Evolutionary conservation across 2,329 filamentous ascomycete genomes (phyloP).

Genomic region (Hymenoscyphus occultus): DNA sequence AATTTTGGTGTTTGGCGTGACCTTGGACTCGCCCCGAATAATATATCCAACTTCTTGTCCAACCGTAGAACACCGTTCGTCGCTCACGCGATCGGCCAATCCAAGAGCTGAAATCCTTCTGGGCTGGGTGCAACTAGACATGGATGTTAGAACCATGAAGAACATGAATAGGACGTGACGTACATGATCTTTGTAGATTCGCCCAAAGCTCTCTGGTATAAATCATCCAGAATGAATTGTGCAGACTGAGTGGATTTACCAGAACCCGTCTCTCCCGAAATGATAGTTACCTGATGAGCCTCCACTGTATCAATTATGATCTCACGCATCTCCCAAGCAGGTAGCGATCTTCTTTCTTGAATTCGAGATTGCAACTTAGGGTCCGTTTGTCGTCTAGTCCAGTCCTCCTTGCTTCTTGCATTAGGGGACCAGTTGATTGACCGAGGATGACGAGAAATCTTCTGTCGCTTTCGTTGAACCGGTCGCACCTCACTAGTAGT

Average conservation of each 20-base stretch:
- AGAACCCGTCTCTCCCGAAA: conserved; percentile 94
- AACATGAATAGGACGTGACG: conserved; percentile 6
- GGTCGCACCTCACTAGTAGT: conserved; percentile 52
- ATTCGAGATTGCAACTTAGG: conserved; percentile 73
- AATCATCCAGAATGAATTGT: conserved; percentile 90
- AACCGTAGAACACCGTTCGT: conserved; percentile 78
- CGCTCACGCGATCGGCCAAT: conserved; percentile 88
- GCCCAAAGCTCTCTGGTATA: conserved; percentile 75
- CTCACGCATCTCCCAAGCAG: conserved; percentile 82
- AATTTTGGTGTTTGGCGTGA: conserved; percentile 73
- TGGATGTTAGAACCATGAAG: conserved; percentile 9
- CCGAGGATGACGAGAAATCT: conserved; percentile 47
- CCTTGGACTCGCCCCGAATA: conserved; percentile 85
- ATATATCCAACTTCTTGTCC: conserved; percentile 89
- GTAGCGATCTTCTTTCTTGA: conserved; percentile 66
- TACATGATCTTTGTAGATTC: conserved; percentile 76
- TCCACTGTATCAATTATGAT: conserved; percentile 73
- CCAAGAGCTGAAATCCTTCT: conserved; percentile 91
- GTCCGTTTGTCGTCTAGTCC: conserved; percentile 64
- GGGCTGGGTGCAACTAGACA: conserved; percentile 73
- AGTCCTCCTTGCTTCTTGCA: conserved; percentile 60
- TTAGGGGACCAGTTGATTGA: conserved; percentile 64
- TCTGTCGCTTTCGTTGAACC: conserved; percentile 30
- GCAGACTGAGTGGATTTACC: conserved; percentile 97
- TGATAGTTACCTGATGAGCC: conserved; percentile 84